A percentile compares a stretch with the other conserved stretches of the same genome.
phyloP scores from a whole-genome alignment of 1,284 basidiomycete genomes.

The Ustilago lituana region DNA sequence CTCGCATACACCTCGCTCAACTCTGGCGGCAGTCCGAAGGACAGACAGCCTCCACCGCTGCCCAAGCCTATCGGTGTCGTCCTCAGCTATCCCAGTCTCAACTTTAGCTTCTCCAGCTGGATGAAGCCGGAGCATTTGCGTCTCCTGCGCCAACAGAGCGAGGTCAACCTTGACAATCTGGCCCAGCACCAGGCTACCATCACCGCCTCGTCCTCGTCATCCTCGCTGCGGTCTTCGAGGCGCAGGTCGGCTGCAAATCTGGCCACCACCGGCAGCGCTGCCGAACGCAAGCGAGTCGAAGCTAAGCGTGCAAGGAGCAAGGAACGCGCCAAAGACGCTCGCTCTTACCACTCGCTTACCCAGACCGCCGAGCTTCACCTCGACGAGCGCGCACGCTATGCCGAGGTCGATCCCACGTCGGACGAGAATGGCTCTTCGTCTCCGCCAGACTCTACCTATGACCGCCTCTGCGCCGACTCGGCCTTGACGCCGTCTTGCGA shows the following conservation, averaged over 20 bases:
- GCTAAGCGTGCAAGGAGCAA: constrained; percentile 31
- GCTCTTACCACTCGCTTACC: constrained; percentile 53
- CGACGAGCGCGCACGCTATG: constrained; percentile 56
- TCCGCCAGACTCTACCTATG: constrained; percentile 29
- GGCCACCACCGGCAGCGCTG: constrained; percentile 10
- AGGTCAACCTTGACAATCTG: constrained; percentile 57
- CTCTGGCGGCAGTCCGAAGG: constrained; percentile 3
- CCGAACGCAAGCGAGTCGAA: constrained; percentile 33
- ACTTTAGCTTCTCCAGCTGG: constrained; percentile 93
- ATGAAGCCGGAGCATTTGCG: constrained; percentile 88
- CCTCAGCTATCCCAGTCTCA: constrained; percentile 77
- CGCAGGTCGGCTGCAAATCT: constrained; percentile 35
- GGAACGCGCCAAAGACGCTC: constrained; percentile 28
- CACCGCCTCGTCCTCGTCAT: constrained; percentile 12
- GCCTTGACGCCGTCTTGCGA: constrained; percentile 40
- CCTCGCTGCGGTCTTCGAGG: constrained; percentile 16
- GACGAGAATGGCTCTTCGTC: constrained; percentile 33
- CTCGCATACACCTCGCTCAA: constrained; percentile 44
- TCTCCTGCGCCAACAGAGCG: constrained; percentile 75
- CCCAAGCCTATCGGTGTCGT: constrained; percentile 81
- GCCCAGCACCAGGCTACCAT: constrained; percentile 24
- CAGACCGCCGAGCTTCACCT: constrained; percentile 58
- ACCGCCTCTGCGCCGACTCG: constrained; percentile 26
- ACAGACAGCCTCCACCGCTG: constrained; percentile 58
- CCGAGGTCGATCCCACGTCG: constrained; percentile 54